A percentile compares a stretch with the other conserved stretches of the same genome.
Conservation (phyloP, 192 early-diverging fungal species). For the Umbelopsis isabellina region DNA sequence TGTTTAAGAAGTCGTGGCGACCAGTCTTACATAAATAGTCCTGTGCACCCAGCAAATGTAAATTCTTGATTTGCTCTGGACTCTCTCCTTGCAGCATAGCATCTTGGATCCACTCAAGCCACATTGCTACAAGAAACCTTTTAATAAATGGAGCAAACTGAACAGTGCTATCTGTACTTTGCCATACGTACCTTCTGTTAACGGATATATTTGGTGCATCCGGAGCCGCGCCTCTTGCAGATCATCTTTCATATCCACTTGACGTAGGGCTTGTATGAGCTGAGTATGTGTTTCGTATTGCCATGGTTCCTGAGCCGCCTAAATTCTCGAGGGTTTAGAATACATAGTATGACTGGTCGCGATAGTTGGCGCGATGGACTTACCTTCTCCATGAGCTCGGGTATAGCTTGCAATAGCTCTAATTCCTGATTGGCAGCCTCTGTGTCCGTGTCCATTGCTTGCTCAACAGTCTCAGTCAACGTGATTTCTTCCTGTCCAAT, state of each 20-base stretch:
- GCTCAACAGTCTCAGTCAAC: background rate
- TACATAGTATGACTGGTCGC: background rate
- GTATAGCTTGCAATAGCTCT: constrained; percentile 7
- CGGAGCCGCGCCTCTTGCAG: constrained; percentile 55
- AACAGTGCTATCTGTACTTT: background rate
- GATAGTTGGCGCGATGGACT: background rate
- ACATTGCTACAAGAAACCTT: constrained; percentile 54
- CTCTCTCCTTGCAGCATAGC: constrained; percentile 58
- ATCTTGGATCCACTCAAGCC: constrained; percentile 77
- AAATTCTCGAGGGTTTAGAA: background rate
- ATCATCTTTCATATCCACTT: constrained; percentile 46
- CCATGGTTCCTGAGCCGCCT: constrained; percentile 40
- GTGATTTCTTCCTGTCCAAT: background rate
- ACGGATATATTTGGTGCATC: constrained; percentile 63
- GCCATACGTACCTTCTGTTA: constrained; percentile 60
- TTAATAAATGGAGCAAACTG: background rate
- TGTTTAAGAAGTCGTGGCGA: background rate
- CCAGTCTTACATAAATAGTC: constrained; percentile 72
- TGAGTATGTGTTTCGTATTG: constrained; percentile 59
- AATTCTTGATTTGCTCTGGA: constrained; percentile 46
- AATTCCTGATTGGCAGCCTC: constrained; percentile 2
- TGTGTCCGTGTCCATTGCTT: background rate
- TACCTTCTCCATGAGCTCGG: constrained; percentile 16
- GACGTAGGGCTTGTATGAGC: constrained; percentile 47
- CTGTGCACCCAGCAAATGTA: constrained; percentile 58